Base-by-base conservation (phyloP, 495 filamentous ascomycete genomes). In the Elaphomyces granulatus region DNA sequence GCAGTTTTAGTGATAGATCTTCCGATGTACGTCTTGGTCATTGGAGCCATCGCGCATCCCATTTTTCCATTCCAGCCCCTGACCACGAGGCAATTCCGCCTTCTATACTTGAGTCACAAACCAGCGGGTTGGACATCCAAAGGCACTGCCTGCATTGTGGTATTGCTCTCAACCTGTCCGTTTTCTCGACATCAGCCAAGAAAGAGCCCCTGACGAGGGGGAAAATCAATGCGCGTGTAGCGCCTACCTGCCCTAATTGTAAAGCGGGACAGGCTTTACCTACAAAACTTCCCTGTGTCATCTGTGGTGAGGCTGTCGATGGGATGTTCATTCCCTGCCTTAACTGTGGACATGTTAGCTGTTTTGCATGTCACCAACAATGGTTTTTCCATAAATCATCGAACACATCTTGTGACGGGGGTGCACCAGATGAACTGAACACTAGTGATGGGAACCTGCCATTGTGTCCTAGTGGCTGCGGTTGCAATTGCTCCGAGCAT, bases 321-420 rank as follows among this genome's bases (percentile, higher is more conserved):
- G 68, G 66, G 20, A 69, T 71, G 53, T 48, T 69, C 21, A 59
- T 67, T 1, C 69, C 69, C 8, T 73, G 69, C 45, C 56, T 71
- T 6, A 59, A 54, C 32, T 73, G 69, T 42, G 68, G 69, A 19
- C 69, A 73, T 43, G 66, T 68, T 9, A 54, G 66, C 49, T 71
- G 69, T 44, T 63, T 67, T 33, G 50, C 58, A 10, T 73, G 69
- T 45, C 64, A 68, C 37, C 49, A 40, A 26, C 51, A 36, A 32
- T 63, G 66, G 60, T 65, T 70, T 48, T 53, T 43, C 14, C 51
- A 34, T 30, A 28, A 35, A 7, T 43, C 40, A 2, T 34, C 43
- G 31, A 37, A 45, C 10, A n/a, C n/a, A n/a, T n/a, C n/a, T n/a
- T n/a, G 42, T n/a, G 36, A 44, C 6, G 15, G 33, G 8, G 23